A percentile compares a stretch with the other conserved stretches of the same genome.
phyloP scores from a whole-genome alignment of 1,284 basidiomycete species.

The Ustilago crameri region DNA sequence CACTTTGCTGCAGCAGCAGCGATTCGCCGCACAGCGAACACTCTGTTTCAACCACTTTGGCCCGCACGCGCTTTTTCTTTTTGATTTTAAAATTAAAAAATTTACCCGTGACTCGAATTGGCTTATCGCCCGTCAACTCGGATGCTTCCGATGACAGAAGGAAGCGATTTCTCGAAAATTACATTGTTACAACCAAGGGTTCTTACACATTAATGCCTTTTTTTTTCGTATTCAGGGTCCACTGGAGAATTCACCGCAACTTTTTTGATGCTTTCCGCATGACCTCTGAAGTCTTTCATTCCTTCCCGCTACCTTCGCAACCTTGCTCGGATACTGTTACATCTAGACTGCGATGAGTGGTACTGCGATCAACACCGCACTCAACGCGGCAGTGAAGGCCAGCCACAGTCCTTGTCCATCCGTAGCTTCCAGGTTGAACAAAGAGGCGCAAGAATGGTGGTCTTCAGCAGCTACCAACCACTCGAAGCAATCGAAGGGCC shows the following conservation, averaged over 20 bases:
- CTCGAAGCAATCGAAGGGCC: not conserved
- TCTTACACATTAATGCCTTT: not conserved
- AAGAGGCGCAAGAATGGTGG: constrained; percentile 11
- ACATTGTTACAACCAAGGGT: not conserved
- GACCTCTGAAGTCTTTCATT: not conserved
- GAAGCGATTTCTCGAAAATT: not conserved
- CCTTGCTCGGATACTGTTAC: not conserved
- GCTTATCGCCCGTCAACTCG: not conserved
- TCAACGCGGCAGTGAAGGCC: not conserved
- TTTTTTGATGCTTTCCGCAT: not conserved
- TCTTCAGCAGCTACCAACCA: not conserved
- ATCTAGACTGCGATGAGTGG: not conserved
- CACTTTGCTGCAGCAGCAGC: too few relatives aligned
- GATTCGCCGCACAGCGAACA: not conserved
- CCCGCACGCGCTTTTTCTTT: not conserved
- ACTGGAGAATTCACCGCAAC: not conserved
- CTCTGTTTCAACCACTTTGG: not conserved
- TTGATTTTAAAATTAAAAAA: constrained; percentile 1
- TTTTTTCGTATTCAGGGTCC: not conserved
- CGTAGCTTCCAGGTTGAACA: constrained; percentile 8
- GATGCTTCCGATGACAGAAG: not conserved
- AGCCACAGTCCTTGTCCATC: constrained; percentile 10
- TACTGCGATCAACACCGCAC: constrained; percentile 4
- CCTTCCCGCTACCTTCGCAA: not conserved
- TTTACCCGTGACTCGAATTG: constrained; percentile 27